Conservation (phyloP, 768 basidiomycete species). For the Auriscalpium vulgare region DNA sequence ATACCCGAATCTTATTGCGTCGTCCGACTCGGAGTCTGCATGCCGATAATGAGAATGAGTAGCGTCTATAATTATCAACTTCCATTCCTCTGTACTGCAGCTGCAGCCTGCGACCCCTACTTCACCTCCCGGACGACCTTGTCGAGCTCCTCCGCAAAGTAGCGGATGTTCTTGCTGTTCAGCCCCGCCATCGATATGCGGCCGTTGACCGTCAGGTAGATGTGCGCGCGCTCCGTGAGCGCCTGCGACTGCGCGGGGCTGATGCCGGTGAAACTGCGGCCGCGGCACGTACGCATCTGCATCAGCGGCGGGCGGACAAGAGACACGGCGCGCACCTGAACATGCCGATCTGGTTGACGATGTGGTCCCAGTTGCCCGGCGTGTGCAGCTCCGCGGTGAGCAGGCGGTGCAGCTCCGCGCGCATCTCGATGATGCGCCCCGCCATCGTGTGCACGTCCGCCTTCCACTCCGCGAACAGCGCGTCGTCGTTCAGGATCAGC, state of each 20-base stretch:
- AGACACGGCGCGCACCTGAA: slow-evolving; percentile 58
- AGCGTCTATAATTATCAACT: too few species aligned
- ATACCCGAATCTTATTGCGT: too few species aligned
- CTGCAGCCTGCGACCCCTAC: too few species aligned
- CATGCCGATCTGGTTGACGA: slow-evolving; percentile 95
- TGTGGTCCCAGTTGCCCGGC: slow-evolving; percentile 94
- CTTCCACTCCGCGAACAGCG: slow-evolving; percentile 84
- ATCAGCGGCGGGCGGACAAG: too few species aligned
- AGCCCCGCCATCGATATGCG: slow-evolving; percentile 93
- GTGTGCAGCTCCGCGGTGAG: slow-evolving; percentile 75
- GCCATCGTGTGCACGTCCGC: slow-evolving; percentile 89
- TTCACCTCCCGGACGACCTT: slow-evolving; percentile 44
- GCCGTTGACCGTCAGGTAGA: slow-evolving; percentile 83
- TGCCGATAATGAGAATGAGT: too few species aligned
- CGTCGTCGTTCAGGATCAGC: slow-evolving; percentile 69
- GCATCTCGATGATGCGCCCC: slow-evolving; percentile 87
- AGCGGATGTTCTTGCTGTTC: slow-evolving; percentile 70
- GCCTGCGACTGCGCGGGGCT: slow-evolving; percentile 54
- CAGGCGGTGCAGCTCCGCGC: slow-evolving; percentile 64
- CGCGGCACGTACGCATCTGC: too few species aligned
- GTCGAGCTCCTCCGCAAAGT: slow-evolving; percentile 68
- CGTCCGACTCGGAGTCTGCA: too few species aligned
- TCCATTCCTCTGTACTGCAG: too few species aligned
- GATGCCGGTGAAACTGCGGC: slow-evolving; percentile 75
- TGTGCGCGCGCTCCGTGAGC: slow-evolving; percentile 63